Evolutionary conservation across 257 asterid genomes (phyloP).

Genomic region (Primulina huaijiensis): DNA sequence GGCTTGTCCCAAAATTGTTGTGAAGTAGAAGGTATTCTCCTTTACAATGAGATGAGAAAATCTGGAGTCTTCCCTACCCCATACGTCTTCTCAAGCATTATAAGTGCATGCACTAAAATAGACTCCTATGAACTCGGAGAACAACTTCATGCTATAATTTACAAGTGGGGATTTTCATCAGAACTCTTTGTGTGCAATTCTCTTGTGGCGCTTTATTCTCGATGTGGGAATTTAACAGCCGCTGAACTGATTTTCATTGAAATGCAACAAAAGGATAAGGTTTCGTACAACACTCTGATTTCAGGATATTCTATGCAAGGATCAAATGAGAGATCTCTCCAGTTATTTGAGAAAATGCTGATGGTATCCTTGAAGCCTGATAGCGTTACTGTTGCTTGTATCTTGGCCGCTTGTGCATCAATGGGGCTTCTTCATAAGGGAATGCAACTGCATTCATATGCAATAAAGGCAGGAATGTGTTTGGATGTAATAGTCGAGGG

Average conservation of each 20-base stretch:
- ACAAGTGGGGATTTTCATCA: constrained; percentile 66
- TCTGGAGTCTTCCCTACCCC: constrained; percentile 82
- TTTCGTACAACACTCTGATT: constrained; percentile 73
- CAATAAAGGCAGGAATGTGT: constrained; percentile 71
- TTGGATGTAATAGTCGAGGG: constrained; percentile 74
- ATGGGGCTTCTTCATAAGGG: constrained; percentile 63
- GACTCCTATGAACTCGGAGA: constrained; percentile 52
- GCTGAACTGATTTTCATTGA: constrained; percentile 64
- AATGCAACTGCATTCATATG: constrained; percentile 66
- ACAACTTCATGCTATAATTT: constrained; percentile 68
- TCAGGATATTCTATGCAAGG: constrained; percentile 70
- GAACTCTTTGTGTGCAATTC: constrained; percentile 79
- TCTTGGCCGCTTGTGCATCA: constrained; percentile 59
- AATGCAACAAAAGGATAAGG: constrained; percentile 57
- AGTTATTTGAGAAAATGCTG: constrained; percentile 64
- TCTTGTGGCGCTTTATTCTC: constrained; percentile 68
- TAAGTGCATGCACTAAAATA: constrained; percentile 72
- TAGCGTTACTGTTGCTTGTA: constrained; percentile 73
- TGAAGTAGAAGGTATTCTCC: constrained; percentile 47
- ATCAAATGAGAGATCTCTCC: constrained; percentile 49
- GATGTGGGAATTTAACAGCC: constrained; percentile 40
- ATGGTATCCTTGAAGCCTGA: constrained; percentile 57
- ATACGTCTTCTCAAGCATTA: constrained; percentile 64
- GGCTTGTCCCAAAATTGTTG: constrained; percentile 58
- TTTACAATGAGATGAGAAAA: constrained; percentile 67